Conservation (phyloP, 768 basidiomycete species). For the Crepidotus variabilis region DNA sequence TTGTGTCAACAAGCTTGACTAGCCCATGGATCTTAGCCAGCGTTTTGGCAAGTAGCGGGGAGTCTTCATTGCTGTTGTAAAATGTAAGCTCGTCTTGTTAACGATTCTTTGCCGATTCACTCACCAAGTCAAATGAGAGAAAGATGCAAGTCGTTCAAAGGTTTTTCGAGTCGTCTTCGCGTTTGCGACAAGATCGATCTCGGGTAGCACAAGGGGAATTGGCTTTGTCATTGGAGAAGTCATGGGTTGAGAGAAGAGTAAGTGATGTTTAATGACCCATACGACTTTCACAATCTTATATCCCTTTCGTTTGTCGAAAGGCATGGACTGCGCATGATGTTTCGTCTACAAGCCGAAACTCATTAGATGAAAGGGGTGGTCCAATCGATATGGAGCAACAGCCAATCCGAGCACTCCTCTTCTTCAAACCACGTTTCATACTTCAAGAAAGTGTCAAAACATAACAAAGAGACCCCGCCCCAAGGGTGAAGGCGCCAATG, state of each 20-base stretch:
- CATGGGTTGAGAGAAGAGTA: background rate
- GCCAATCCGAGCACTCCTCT: background rate
- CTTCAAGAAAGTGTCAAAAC: background rate
- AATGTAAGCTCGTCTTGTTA: background rate
- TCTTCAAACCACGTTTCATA: background rate
- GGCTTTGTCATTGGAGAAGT: background rate
- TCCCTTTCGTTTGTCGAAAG: background rate
- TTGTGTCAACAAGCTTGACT: slow-evolving; percentile 24
- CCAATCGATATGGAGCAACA: background rate
- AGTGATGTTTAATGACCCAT: background rate
- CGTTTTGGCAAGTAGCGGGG: slow-evolving; percentile 22
- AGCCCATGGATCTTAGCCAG: slow-evolving; percentile 21
- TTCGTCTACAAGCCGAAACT: background rate
- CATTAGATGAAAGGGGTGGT: background rate
- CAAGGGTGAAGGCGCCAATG: too few relatives aligned
- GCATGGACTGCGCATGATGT: background rate
- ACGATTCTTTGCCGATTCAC: slow-evolving; percentile 1
- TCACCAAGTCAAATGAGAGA: slow-evolving; percentile 26
- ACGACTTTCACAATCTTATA: background rate
- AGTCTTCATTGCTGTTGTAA: background rate
- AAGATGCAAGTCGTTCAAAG: slow-evolving; percentile 33
- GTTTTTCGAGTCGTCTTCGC: slow-evolving; percentile 31
- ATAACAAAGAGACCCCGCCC: too few relatives aligned
- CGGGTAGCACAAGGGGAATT: slow-evolving; percentile 5
- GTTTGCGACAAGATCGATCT: slow-evolving; percentile 21